phyloP scores from a whole-genome alignment of 768 basidiomycete species.

The Epithele typhae region DNA sequence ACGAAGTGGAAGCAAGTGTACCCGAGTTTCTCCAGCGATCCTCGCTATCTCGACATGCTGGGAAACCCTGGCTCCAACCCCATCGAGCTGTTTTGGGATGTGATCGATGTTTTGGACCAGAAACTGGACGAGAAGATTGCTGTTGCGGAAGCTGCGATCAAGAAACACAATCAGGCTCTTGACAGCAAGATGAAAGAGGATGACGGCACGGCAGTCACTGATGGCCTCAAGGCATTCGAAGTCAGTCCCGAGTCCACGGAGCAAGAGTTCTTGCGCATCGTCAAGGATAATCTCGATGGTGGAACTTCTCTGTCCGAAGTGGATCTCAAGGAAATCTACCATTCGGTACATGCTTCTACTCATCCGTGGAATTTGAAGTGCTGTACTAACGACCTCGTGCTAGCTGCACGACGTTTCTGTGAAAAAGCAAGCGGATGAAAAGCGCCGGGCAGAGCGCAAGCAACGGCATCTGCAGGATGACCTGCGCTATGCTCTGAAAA shows the following conservation, averaged over 20 bases:
- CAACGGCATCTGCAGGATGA: slow-evolving; percentile 92
- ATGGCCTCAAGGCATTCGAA: slow-evolving; percentile 31
- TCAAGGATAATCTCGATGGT: slow-evolving; percentile 55
- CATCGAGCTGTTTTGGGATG: slow-evolving; percentile 94
- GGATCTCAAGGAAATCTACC: slow-evolving; percentile 56
- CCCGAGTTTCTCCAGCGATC: slow-evolving; percentile 68
- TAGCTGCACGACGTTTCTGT: slow-evolving; percentile 71
- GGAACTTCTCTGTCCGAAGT: slow-evolving; percentile 42
- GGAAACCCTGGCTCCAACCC: slow-evolving; percentile 94
- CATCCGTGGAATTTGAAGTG: background rate
- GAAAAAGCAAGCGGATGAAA: slow-evolving; percentile 82
- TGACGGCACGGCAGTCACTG: slow-evolving; percentile 21
- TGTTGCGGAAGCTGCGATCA: slow-evolving; percentile 59
- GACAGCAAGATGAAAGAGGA: slow-evolving; percentile 28
- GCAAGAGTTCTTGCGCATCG: slow-evolving; percentile 54
- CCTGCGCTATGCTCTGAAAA: slow-evolving; percentile 91
- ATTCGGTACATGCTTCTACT: slow-evolving; percentile 46
- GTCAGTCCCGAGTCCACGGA: slow-evolving; percentile 57
- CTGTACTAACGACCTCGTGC: too few relatives aligned
- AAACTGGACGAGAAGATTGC: slow-evolving; percentile 75
- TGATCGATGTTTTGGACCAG: slow-evolving; percentile 83
- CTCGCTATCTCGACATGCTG: slow-evolving; percentile 82
- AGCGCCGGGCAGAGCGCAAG: slow-evolving; percentile 76
- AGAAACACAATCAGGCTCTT: slow-evolving; percentile 39
- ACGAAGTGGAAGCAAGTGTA: slow-evolving; percentile 93